Evolutionary conservation across 1,139 yeast genomes (phyloP).

Genomic region (Kluyveromyces sp.): DNA sequence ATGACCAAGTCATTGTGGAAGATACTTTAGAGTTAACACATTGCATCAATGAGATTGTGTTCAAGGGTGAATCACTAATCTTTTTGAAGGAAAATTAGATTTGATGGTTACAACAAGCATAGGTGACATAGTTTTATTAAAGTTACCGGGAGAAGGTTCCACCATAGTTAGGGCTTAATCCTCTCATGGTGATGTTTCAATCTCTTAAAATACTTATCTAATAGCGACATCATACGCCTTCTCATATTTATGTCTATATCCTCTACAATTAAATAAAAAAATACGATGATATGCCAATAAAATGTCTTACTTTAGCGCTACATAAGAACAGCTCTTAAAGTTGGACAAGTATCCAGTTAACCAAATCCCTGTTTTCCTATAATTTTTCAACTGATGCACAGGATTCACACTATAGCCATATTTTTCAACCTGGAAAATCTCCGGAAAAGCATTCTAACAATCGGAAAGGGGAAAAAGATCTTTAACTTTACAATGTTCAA

Average conservation of each 20-base stretch:
- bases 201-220: not conserved
- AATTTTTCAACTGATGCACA: too few relatives aligned
- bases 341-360: too few relatives aligned
- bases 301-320: too few relatives aligned
- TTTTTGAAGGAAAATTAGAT: conserved; percentile 30
- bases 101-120: conserved; percentile 25
- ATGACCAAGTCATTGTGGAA: conserved; percentile 29
- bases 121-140: conserved; percentile 30
- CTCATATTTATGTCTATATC: not conserved
- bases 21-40: conserved; percentile 30
- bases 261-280: not conserved
- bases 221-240: not conserved
- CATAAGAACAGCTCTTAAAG: too few relatives aligned
- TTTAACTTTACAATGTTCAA: too few relatives aligned
- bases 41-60: conserved; percentile 32
- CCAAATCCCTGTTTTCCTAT: too few relatives aligned
- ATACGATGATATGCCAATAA: not conserved
- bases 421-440: too few relatives aligned
- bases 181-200: not conserved
- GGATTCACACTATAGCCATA: too few relatives aligned
- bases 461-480: too few relatives aligned
- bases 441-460: too few relatives aligned
- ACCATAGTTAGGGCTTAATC: conserved; percentile 14
- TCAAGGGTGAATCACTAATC: conserved; percentile 28
- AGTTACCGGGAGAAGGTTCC: conserved; percentile 22